Percentiles rank a stretch among this genome's conserved stretches.
phyloP scores from a whole-genome alignment of 2,329 filamentous ascomycete genomes.

The Penicillium vulpinum region DNA sequence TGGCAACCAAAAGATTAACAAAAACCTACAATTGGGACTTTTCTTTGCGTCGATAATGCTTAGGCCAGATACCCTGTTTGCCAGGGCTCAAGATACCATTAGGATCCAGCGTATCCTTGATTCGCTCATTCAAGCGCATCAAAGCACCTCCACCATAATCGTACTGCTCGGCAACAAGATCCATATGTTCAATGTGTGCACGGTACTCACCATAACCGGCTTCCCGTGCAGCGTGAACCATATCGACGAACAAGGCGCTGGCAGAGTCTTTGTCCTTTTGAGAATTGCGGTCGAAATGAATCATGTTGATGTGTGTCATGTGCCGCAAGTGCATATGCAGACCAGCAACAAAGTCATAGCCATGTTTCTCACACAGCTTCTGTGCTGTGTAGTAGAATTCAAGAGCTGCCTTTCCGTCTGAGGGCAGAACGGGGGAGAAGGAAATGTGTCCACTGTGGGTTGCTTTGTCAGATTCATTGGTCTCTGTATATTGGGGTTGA shows the following conservation, averaged over 20 bases:
- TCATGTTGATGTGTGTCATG: neutral
- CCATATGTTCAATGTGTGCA: slow-evolving; percentile 23
- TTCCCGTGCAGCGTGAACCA: neutral
- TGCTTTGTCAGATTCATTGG: neutral
- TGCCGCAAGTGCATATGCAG: neutral
- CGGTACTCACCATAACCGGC: slow-evolving; percentile 22
- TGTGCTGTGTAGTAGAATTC: neutral
- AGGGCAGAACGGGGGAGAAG: slow-evolving; percentile 12
- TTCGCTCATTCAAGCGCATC: slow-evolving; percentile 13
- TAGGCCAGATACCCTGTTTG: slow-evolving; percentile 18
- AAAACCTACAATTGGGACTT: neutral
- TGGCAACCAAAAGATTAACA: too few relatives aligned
- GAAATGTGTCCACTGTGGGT: slow-evolving; percentile 10
- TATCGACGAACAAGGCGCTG: neutral
- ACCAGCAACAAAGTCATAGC: slow-evolving; percentile 3
- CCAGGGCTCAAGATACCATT: slow-evolving; percentile 20
- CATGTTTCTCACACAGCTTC: neutral
- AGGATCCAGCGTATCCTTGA: slow-evolving; percentile 17
- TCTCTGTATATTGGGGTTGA: neutral
- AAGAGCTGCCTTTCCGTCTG: neutral
- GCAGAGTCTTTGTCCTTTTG: neutral
- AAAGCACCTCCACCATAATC: slow-evolving; percentile 13
- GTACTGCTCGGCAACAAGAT: slow-evolving; percentile 18
- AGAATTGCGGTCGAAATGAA: neutral
- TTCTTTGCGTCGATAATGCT: slow-evolving; percentile 2